Evolutionary conservation across 306 rosid genomes (phyloP), one percentile per base, ranked within the genome.

Genomic region (Prunus campanulata): DNA sequence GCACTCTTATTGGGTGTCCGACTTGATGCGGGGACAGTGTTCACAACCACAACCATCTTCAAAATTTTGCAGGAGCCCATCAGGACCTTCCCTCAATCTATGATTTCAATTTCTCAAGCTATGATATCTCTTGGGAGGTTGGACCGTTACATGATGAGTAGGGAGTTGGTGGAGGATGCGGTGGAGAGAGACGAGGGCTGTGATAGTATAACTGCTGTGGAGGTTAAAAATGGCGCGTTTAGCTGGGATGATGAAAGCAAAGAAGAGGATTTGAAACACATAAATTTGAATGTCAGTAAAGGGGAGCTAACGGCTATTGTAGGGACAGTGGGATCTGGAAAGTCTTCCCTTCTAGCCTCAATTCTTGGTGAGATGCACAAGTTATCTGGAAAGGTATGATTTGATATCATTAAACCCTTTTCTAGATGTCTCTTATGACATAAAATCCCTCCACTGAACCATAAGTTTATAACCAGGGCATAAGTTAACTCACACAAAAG

Each of bases 351-450:
- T 56, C 88, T 95, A 39, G 89, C 97, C 6, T 88, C 98, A 63
- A 68, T 95, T 90, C 96, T 95, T 12, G 98, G 98, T 13, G 98
- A 95, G 81, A 95, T 95, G 97, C 89, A 86, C 86, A 90, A 79
- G 79, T 72, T 82, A 74, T 84, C 96, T 2, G 98, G 97, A 79
- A 87, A 83, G 98, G 98, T 92, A 86, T 59, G 83, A 78, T 66
- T 79, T 42, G 6, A 25, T 16, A 47, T 7, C 25, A 57, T 10
- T 73, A 44, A 15, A 57, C 8, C 47, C 27, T 29, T 15, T 63
- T 8, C 14, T 16, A 63, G 13, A 63, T 25, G 9, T 13, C 66
- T 60, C 11, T 2, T 60, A 25, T 0, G 39, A 25, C 29, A 8
- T 12, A 25, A 25, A 60, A 60, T 25, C 66, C n/a, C 18, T 24